Percentiles rank a stretch among this genome's conserved stretches.
Conservation (phyloP, 1,139 yeast species). For the Taphrina confusa region DNA sequence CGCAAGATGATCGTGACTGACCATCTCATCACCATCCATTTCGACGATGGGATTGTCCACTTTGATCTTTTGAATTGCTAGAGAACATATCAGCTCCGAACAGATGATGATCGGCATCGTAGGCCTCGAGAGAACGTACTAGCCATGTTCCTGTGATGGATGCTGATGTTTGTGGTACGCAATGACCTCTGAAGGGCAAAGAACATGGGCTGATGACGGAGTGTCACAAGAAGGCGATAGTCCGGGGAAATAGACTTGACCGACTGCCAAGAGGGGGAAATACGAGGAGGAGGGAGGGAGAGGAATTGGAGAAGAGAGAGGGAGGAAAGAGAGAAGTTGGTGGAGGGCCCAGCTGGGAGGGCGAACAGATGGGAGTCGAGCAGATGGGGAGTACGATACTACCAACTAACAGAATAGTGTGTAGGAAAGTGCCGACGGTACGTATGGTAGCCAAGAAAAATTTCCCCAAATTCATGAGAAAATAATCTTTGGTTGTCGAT, state of each 20-base stretch:
- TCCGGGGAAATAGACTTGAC: background rate
- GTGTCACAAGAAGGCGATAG: background rate
- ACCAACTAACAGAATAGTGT: too few relatives aligned
- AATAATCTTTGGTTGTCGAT: too few relatives aligned
- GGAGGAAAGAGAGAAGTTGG: background rate
- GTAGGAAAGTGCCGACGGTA: too few relatives aligned
- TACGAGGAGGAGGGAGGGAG: background rate
- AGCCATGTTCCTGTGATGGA: slow-evolving; percentile 3
- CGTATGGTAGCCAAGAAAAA: too few relatives aligned
- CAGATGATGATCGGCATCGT: background rate
- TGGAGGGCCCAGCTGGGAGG: background rate
- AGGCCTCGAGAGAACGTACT: background rate
- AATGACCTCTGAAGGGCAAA: background rate
- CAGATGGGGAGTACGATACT: too few relatives aligned
- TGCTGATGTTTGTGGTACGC: background rate
- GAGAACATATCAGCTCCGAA: background rate
- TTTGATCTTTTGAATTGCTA: slow-evolving; percentile 58
- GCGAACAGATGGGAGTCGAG: background rate
- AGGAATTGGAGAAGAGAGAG: background rate
- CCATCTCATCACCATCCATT: slow-evolving; percentile 94
- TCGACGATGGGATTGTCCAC: slow-evolving; percentile 90
- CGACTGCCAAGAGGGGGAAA: slow-evolving; percentile 2
- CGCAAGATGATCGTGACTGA: background rate
- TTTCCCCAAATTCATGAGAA: too few relatives aligned
- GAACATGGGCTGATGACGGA: background rate